phyloP scores from a whole-genome alignment of 257 asterid genomes.

The Lycium barbarum region DNA sequence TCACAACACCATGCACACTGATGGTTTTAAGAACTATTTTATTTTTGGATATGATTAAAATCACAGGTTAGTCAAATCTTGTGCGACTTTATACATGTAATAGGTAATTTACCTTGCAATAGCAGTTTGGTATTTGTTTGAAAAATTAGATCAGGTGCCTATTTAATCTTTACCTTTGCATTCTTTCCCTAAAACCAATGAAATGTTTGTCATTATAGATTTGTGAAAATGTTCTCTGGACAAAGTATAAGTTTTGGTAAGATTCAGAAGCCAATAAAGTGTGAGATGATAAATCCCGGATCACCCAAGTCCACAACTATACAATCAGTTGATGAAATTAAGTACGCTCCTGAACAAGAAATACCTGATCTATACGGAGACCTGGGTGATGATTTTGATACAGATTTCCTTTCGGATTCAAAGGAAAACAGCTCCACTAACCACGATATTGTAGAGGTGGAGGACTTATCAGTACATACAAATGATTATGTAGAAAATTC shows the following conservation, averaged over 20 bases:
- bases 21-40: background rate
- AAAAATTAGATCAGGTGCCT: background rate
- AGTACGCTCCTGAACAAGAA: conserved; percentile 21
- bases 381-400: conserved; percentile 30
- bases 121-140: background rate
- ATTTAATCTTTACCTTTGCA: background rate
- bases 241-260: conserved; percentile 69
- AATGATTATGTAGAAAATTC: conserved; percentile 41
- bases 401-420: conserved; percentile 34
- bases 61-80: background rate
- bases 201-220: conserved; percentile 51
- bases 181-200: background rate
- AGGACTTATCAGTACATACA: conserved; percentile 21
- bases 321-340: conserved; percentile 34
- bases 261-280: conserved; percentile 73
- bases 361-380: conserved; percentile 30
- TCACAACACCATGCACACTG: background rate
- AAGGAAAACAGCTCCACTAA: conserved; percentile 36
- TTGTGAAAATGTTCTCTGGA: conserved; percentile 72
- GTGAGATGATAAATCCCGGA: conserved; percentile 55
- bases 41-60: background rate
- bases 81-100: background rate
- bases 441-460: conserved; percentile 41
- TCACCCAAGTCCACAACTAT: conserved; percentile 37
- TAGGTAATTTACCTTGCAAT: background rate